Evolutionary conservation across 345 rosid species (phyloP), one percentile per base, ranked within the genome.

Genomic region (Mangifera indica): DNA sequence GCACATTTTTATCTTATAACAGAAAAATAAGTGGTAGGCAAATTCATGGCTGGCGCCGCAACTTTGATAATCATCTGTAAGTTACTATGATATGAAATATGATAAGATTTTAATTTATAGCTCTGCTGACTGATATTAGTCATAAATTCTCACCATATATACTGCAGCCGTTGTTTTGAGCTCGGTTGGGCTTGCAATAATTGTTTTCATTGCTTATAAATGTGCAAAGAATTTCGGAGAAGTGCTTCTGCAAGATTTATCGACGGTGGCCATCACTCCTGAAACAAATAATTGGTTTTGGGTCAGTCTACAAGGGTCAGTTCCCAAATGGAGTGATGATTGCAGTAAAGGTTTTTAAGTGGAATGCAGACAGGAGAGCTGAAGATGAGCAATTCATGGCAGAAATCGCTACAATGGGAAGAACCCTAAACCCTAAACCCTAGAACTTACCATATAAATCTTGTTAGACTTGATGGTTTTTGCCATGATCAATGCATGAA

Each of bases 371-470:
- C 13, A 55, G 17, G 56, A 17, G 10, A 20, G 70, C 64, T 10
- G 64, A 55, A 53, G 42, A 37, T 37, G 53, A 37, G 18, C 76
- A 73, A 40, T 65, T 73, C 57, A 61, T 72, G 75, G 75, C 68
- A 2, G 68, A 72, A n/a, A 67, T 72, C 29, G 75, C 49, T 14
- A 72, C 68, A 11, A 72, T 72, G 0, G 68, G 75, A 32, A 48
- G 68, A 61, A n/a, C n/a, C n/a, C n/a, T n/a, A n/a, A n/a, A n/a
- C n/a, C n/a, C n/a, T n/a, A n/a, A n/a, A n/a, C n/a, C n/a, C n/a
- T n/a, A n/a, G n/a, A n/a, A 62, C 75, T 5, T 72, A 61, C 7
- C 75, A 62, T 32, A 60, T n/a, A n/a, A 61, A 72, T 61, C 22
- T 72, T 25, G 75, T 72, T 26, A 72, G 68, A 32, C 68, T 72